These are phyloP conservation scores for Ascochyta rabiei DNA, from an alignment of 2,329 filamentous ascomycete species.

Conservation along the genomic window DNA sequence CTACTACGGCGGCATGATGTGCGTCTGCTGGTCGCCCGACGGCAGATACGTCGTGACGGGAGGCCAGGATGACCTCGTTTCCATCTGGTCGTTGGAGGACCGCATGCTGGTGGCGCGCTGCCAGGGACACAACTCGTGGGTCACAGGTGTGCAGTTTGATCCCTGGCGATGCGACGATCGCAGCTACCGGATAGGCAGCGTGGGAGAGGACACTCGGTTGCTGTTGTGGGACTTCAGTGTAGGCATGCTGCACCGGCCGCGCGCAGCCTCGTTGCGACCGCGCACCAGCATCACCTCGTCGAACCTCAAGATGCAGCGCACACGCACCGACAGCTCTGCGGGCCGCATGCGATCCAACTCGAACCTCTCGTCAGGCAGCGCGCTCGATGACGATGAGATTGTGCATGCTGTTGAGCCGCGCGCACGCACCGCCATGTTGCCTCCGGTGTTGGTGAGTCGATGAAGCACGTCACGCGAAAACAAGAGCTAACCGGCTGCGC, in stretches of 20 bases:
- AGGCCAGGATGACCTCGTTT: constrained; percentile 93
- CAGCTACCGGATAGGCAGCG: constrained; percentile 94
- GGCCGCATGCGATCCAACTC: constrained; percentile 74
- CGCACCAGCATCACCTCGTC: constrained; percentile 59
- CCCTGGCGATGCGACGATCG: constrained; percentile 95
- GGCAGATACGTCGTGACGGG: constrained; percentile 95
- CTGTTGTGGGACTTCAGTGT: constrained; percentile 98
- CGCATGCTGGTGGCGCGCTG: constrained; percentile 86
- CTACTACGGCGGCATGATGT: constrained; percentile 92
- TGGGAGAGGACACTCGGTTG: constrained; percentile 89
- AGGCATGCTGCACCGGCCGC: constrained; percentile 91
- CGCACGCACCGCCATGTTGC: constrained; percentile 80
- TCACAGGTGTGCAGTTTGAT: constrained; percentile 91
- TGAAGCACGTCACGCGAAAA: constrained; percentile 2
- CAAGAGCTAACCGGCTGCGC: constrained; percentile 11
- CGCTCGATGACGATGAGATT: constrained; percentile 66
- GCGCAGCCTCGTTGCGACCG: constrained; percentile 67
- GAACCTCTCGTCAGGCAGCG: constrained; percentile 60
- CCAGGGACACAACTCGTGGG: constrained; percentile 95
- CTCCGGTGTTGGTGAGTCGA: constrained; percentile 79
- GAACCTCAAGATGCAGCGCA: constrained; percentile 51
- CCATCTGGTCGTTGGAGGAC: constrained; percentile 91
- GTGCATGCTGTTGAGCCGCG: constrained; percentile 86
- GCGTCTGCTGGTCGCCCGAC: constrained; percentile 97
- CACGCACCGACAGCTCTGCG: constrained; percentile 66